Conservation (phyloP, 352 stramenopile species). For the Aphanomyces euteiches region DNA sequence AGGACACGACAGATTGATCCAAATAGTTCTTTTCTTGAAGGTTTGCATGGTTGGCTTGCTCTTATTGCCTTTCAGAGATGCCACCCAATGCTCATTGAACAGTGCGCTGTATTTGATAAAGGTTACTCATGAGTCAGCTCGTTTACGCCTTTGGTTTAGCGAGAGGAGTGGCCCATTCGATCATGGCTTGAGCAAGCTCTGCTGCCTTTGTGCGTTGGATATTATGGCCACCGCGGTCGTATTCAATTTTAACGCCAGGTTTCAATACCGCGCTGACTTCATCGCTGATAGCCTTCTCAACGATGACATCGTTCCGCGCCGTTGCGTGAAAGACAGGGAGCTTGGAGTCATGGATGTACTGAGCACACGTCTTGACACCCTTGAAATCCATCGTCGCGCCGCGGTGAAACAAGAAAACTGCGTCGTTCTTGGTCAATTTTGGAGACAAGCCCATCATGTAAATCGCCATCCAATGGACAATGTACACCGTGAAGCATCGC, state of each 20-base stretch:
- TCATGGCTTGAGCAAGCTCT: not conserved
- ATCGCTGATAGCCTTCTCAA: not conserved
- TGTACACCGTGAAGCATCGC: not conserved
- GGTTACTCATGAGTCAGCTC: no score
- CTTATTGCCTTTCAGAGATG: no score
- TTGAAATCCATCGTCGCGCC: not conserved
- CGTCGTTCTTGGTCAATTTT: not conserved
- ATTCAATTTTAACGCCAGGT: constrained; percentile 1
- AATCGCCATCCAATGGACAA: not conserved
- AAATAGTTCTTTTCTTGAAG: no score
- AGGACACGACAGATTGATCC: no score
- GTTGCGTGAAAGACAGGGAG: constrained; percentile 6
- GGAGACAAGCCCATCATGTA: not conserved
- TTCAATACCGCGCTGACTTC: constrained; percentile 6
- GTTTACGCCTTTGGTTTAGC: no score
- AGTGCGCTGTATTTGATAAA: no score
- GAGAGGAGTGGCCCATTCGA: not conserved
- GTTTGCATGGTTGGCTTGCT: no score
- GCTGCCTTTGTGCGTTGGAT: constrained; percentile 18
- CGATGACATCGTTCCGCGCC: not conserved
- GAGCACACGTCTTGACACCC: not conserved
- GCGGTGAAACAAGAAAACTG: constrained; percentile 13
- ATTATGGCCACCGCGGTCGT: constrained; percentile 14
- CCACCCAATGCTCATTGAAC: no score
- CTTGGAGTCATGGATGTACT: not conserved